Evolutionary conservation across 352 stramenopile genomes (phyloP).

Genomic region (Thalassiosira hispida): DNA sequence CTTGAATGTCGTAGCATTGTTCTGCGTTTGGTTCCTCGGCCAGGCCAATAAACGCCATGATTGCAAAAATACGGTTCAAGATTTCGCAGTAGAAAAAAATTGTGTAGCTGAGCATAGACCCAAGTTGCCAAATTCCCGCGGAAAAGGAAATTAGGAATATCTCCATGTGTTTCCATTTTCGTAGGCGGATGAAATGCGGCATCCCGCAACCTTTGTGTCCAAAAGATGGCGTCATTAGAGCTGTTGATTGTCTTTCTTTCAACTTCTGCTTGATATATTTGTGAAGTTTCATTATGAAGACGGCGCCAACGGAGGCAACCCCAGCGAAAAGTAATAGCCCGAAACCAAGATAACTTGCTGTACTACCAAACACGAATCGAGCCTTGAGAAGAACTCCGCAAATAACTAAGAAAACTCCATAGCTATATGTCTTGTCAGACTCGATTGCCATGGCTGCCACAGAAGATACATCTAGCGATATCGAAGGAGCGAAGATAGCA

Average conservation of each 20-base stretch:
- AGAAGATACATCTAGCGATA: conserved; percentile 46
- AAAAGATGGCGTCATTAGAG: conserved; percentile 16
- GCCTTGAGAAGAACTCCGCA: conserved; percentile 43
- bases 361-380: conserved; percentile 45
- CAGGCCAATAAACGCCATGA: conserved; percentile 43
- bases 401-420: conserved; percentile 50
- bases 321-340: conserved; percentile 41
- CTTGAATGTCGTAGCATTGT: conserved; percentile 48
- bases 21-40: conserved; percentile 22
- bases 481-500: conserved; percentile 42
- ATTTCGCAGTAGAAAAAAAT: conserved; percentile 58
- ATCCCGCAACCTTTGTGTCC: conserved; percentile 35
- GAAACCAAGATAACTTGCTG: conserved; percentile 50
- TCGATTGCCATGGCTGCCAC: conserved; percentile 41
- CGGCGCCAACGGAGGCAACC: conserved; percentile 19
- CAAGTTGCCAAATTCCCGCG: conserved; percentile 63
- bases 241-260: neutral
- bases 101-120: conserved; percentile 41
- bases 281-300: conserved; percentile 39
- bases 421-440: conserved; percentile 49
- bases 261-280: conserved; percentile 38
- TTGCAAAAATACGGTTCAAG: conserved; percentile 27
- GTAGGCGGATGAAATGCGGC: conserved; percentile 35
- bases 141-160: conserved; percentile 50
- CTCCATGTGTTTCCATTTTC: conserved; percentile 57